These are phyloP conservation scores for Mortierella sp. DNA, from an alignment of 371 early-diverging fungal species.

Conservation along the genomic window DNA sequence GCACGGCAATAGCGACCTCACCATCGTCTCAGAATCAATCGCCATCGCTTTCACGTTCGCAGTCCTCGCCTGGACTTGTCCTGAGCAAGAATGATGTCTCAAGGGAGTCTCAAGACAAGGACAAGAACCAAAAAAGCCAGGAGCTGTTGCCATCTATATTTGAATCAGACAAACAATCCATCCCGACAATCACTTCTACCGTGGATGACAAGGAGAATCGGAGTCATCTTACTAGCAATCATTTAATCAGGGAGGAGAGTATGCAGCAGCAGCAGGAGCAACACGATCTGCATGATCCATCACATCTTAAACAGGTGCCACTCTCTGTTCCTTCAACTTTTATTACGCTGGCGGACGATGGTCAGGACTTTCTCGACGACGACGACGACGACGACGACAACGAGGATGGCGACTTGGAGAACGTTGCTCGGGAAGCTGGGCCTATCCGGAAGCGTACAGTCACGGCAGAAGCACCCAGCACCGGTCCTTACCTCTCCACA, in stretches of 20 bases:
- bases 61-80: not conserved
- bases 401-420: not conserved
- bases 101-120: too few relatives aligned
- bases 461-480: slow-evolving; percentile 13
- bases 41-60: not conserved
- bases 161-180: too few relatives aligned
- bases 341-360: slow-evolving; percentile 19
- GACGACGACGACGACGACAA: slow-evolving; percentile 27
- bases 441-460: slow-evolving; percentile 24
- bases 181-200: too few relatives aligned
- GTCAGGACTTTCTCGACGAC: not conserved
- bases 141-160: too few relatives aligned
- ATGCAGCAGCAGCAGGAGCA: not conserved
- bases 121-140: too few relatives aligned
- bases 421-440: not conserved
- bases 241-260: not conserved
- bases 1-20: not conserved
- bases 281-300: not conserved
- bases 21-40: not conserved
- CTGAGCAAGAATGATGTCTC: too few relatives aligned
- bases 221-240: too few relatives aligned
- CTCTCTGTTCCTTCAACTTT: slow-evolving; percentile 28
- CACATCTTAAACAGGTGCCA: slow-evolving; percentile 1
- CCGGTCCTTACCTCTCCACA: slow-evolving; percentile 37
- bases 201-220: too few relatives aligned